Evolutionary conservation across 495 filamentous ascomycete genomes (phyloP), one percentile per base, ranked within the genome.

Genomic region (Penicillium argentinense): DNA sequence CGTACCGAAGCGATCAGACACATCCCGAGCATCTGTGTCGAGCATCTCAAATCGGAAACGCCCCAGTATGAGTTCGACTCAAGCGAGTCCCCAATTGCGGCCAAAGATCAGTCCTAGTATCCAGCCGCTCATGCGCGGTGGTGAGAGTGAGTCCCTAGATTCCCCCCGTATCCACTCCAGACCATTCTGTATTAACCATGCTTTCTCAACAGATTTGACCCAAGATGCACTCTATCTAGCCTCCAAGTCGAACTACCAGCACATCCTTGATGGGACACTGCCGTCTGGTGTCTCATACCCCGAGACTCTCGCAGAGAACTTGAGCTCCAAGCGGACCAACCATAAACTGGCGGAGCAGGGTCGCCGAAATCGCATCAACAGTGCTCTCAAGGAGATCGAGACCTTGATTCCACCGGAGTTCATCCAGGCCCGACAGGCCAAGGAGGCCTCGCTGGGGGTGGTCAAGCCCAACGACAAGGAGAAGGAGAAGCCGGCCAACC

Each of bases 311-410:
- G 92, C 90, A 4, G 93, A 91, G 24, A 95, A 95, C 43, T 71
- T 98, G 23, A 97, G 91, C 19, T 95, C 89, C 8, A 98, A 98
- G 72, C 87, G 93, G 50, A 97, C 93, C 5, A 95, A 89, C 28
- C 93, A 98, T 72, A 98, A 98, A 64, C 86, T 98, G 47, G 93
- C 93, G 5, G 93, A 98, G 66, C 93, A 98, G 70, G 95, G 93
- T 3, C 83, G 93, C 17, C 74, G 93, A 45, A 97, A 97, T 61
- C 82, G 93, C 37, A 97, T 98, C 66, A 98, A 98, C 65, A 88
- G 81, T 30, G 92, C 92, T 3, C 73, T 98, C 3, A 87, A 91
- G 53, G 91, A 97, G 62, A 96, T 98, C 46, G 89, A 92, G 33
- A 77, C 81, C 1, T 71, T 98, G 16, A 76, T 97, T 13, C 92